Evolutionary conservation across 305 asterid genomes (phyloP).

Genomic region (Solanum hybrid): DNA sequence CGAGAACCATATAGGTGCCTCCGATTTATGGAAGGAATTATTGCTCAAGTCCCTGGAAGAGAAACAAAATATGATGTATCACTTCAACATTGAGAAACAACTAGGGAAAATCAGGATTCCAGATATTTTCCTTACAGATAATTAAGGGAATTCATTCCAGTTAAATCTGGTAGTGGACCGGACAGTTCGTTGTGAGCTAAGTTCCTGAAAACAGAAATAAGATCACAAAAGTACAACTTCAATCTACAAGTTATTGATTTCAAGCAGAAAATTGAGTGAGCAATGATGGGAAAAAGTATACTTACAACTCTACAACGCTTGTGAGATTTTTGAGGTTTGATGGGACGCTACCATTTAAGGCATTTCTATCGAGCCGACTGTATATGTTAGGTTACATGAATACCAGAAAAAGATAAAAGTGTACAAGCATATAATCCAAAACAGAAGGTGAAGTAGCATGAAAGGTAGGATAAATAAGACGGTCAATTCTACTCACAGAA

Average conservation of each 20-base stretch:
- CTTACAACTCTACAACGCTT: constrained; percentile 66
- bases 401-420: not conserved
- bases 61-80: not conserved
- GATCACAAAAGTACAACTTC: not conserved
- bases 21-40: constrained; percentile 59
- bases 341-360: constrained; percentile 49
- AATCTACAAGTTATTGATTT: not conserved
- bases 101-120: not conserved
- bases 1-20: constrained; percentile 69
- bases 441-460: not conserved
- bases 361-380: constrained; percentile 91
- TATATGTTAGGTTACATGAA: not conserved
- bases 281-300: not conserved
- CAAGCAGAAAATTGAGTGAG: not conserved
- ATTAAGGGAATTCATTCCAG: constrained; percentile 71
- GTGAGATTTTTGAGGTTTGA: constrained; percentile 69
- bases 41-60: constrained; percentile 81
- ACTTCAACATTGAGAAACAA: not conserved
- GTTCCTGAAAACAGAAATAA: constrained; percentile 41
- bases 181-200: constrained; percentile 68
- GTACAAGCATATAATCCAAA: not conserved
- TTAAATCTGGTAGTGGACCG: constrained; percentile 69
- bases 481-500: constrained; percentile 62
- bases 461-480: constrained; percentile 5
- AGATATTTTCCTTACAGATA: constrained; percentile 49